Evolutionary conservation across 768 basidiomycete species (phyloP), one percentile per base, ranked within the genome.

Genomic region (Tulasnella sp.): DNA sequence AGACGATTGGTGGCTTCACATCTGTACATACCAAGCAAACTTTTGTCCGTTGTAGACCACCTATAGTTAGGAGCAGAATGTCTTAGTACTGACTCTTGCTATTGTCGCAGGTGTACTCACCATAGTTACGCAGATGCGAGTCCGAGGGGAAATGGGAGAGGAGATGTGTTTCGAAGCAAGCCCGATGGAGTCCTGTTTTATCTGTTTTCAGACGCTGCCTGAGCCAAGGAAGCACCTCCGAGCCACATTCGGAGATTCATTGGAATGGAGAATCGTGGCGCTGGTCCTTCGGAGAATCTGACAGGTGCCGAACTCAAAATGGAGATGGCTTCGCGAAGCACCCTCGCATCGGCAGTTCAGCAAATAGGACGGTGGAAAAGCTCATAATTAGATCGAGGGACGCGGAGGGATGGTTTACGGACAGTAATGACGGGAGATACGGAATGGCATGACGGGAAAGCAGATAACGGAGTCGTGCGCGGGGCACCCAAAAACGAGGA

Each of bases 21-120:
- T 34, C 34, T 28, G 31, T 5, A 75, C 58, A 44, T 72, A 80
- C 79, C 79, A 80, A 1, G 79, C 79, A 72, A 74, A 75, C 48
- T 80, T 80, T 50, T 73, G 42, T 31, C 54, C 79, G 41, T 80
- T 80, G 74, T 75, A 46, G 16, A 80, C 31, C 74, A 80, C 79
- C 79, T 80, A 8, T 24, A 77, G 41, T 14, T 5, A 14, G 48
- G 12, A 31, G 58, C 11, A 37, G 28, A 40, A 34, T 34, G 60
- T 34, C 20, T 78, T 22, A 72, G 77, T n/a, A 34, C 41, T 41
- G 77, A 31, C 7, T 31, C 22, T 42, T 37, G 40, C 8, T 20
- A 75, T 24, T 37, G 28, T 42, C 20, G 40, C 12, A 42, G 40
- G n/a, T 4, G 18, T 75, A 22, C 74, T 75, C 41, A 75, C 74